Evolutionary conservation across 768 basidiomycete species (phyloP), one percentile per base, ranked within the genome.

Genomic region (Suillus paluster): DNA sequence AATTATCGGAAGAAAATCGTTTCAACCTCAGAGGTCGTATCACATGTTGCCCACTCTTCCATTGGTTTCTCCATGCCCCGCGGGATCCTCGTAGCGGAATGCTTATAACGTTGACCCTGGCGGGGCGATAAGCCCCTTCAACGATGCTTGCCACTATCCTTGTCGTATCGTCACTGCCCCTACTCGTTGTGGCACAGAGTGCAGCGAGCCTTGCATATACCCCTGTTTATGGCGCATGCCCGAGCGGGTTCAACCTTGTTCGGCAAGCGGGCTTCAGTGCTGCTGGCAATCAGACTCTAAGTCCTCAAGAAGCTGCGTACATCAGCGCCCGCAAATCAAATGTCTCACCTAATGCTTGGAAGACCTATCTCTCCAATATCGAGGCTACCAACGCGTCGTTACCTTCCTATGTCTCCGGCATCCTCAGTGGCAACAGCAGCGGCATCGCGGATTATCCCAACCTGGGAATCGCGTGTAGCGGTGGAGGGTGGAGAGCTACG

Each of bases 401-500:
- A 11, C 75, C 76, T 1, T n/a, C 45, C 10, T 77, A 78, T 61
- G 69, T 74, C 21, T 62, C 64, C n/a, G 41, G 58, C n/a, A 73
- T 77, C 44, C 66, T 75, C 34, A 39, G 60, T 36, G 64, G 53
- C 27, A 45, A 23, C 6, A 49, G 53, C 21, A 57, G 27, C 23
- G 45, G 21, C 17, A 44, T 25, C 12, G 52, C 48, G 25, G 39
- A 53, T 19, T 61, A 61, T 46, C 60, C 60, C 23, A 61, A 25
- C 25, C 44, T 61, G 14, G 76, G 68, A 10, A 72, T 78, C 36
- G 80, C 81, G 3, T 66, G 77, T 17, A 74, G 72, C 15, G 81
- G 81, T 27, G 81, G 81, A n/a, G 79, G 79, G 10, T 77, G 78
- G 46, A 66, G 80, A 36, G 79, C 81, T 2, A 76, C 75, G 33